Conservation (phyloP, 1,139 yeast species). For the Saccharomycopsis phalli region DNA sequence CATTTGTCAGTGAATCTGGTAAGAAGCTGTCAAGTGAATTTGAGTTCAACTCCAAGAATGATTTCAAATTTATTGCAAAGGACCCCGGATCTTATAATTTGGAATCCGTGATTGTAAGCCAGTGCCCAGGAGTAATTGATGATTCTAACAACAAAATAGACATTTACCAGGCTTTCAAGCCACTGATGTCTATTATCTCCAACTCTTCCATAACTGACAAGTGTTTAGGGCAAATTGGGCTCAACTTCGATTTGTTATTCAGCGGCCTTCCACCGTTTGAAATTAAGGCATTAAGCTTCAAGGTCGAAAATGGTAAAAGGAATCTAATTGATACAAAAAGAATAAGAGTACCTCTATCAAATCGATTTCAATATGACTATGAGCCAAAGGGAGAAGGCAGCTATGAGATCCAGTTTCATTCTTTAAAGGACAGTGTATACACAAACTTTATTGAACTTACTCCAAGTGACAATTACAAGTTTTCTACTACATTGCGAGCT, state of each 20-base stretch:
- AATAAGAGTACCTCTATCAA: conserved; percentile 29
- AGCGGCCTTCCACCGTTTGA: conserved; percentile 79
- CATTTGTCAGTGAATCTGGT: conserved; percentile 22
- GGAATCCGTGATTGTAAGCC: conserved; percentile 42
- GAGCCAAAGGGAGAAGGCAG: conserved; percentile 77
- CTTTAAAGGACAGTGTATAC: conserved; percentile 49
- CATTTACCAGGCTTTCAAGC: conserved; percentile 29
- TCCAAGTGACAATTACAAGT: conserved; percentile 29
- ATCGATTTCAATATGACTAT: conserved; percentile 51
- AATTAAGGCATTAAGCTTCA: conserved; percentile 52
- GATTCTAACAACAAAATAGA: conserved; percentile 43
- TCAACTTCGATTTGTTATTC: conserved; percentile 55
- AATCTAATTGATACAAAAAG: conserved; percentile 31
- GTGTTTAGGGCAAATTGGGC: conserved; percentile 90
- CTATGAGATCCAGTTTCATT: conserved; percentile 61
- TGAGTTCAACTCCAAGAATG: conserved; percentile 22
- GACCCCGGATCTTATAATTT: conserved; percentile 60
- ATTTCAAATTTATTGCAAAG: conserved; percentile 31
- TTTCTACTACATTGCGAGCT: conserved; percentile 35
- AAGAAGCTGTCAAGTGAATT: conserved; percentile 2
- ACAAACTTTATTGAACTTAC: conserved; percentile 29
- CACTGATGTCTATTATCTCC: conserved; percentile 44
- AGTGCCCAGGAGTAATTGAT: conserved; percentile 55
- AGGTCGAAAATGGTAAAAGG: conserved; percentile 30
- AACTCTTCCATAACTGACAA: conserved; percentile 58